Conservation (phyloP, 73 alveolate species). For the Durusdinium trenchii region DNA sequence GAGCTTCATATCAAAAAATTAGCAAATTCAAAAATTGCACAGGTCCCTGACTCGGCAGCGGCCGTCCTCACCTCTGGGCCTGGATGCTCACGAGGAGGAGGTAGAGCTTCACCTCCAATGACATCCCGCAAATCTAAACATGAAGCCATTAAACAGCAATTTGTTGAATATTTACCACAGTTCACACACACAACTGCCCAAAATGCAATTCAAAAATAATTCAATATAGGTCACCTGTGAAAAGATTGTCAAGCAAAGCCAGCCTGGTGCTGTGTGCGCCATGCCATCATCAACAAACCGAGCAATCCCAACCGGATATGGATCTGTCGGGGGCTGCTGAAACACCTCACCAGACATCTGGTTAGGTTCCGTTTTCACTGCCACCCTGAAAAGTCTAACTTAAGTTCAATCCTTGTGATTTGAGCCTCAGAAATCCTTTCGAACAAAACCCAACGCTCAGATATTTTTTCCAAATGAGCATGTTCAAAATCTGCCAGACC, state of each 20-base stretch:
- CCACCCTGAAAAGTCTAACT: no score
- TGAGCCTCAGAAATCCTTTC: background rate
- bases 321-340: background rate
- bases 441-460: background rate
- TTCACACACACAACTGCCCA: background rate
- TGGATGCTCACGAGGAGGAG: background rate
- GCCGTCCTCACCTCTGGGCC: background rate
- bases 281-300: background rate
- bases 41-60: background rate
- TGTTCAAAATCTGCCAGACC: background rate
- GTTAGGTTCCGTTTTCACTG: background rate
- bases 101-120: background rate
- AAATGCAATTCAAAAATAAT: background rate
- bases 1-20: background rate
- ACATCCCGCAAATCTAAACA: background rate
- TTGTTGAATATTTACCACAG: background rate
- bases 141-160: background rate
- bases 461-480: background rate
- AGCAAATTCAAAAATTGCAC: background rate
- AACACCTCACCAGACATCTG: background rate
- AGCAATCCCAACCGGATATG: slow-evolving; percentile 8
- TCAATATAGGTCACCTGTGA: background rate
- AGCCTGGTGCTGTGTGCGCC: background rate
- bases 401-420: no score
- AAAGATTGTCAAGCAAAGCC: background rate